These are phyloP conservation scores for Seiridium unicorne DNA, from an alignment of 2,329 filamentous ascomycete species.

Conservation along the genomic window DNA sequence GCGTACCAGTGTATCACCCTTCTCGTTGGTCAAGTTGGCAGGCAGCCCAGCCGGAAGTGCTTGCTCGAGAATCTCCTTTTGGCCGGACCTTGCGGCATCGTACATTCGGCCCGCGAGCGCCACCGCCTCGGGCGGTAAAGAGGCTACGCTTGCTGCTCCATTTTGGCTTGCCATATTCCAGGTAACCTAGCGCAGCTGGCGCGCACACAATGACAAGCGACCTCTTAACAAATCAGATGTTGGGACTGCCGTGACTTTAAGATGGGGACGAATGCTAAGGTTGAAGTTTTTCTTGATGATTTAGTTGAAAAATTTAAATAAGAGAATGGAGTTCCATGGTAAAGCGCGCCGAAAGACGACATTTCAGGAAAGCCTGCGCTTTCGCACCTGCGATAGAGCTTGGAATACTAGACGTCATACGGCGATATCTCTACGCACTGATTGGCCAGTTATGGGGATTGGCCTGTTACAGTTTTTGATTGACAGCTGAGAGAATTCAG, in stretches of 20 bases:
- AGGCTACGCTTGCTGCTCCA: slow-evolving; percentile 9
- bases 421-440: neutral
- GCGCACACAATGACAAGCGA: no score
- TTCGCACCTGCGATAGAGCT: neutral
- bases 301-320: no score
- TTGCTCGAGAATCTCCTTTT: slow-evolving; percentile 56
- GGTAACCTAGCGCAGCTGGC: neutral
- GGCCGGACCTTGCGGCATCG: slow-evolving; percentile 61
- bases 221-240: no score
- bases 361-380: no score
- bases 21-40: slow-evolving; percentile 69
- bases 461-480: neutral
- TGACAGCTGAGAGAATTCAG: neutral
- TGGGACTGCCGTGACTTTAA: no score
- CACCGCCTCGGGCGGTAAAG: slow-evolving; percentile 62
- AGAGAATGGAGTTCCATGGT: no score
- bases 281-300: no score
- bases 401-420: neutral
- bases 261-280: no score
- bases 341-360: no score
- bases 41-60: slow-evolving; percentile 66
- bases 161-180: slow-evolving; percentile 17
- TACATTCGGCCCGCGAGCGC: slow-evolving; percentile 67
- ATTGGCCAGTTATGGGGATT: neutral
- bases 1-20: slow-evolving; percentile 67